Base-by-base conservation (phyloP, 805 yeast genomes). In the Debaryomyces castellii region DNA sequence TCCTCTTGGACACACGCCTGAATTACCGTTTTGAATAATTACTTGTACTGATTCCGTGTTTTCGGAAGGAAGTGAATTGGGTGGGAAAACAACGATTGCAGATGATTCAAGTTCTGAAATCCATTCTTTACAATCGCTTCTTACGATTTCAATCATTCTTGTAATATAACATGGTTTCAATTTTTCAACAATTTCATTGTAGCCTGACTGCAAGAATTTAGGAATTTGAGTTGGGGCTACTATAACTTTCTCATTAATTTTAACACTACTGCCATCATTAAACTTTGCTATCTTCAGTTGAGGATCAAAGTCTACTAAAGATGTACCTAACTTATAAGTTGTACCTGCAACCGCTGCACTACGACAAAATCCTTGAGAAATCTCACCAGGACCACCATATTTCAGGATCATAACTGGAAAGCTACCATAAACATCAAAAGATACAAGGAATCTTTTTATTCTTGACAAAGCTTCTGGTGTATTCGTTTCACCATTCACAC, bases 271-370 rank as follows among this genome's bases (percentile, higher is more conserved):
- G 24, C 95, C 94, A 63, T 91, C 97, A 47, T 78, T 72, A 52
- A 88, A 82, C 33, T 72, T 71, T 6, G 96, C 97, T 20, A 82
- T 71, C 57, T 87, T 84, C 24, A 80, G 69, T 22, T 63, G 68
- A 28, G 85, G 81, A 62, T 92, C 92, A 66, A 73, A 89, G 30
- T 81, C 79, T 4, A 69, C 69, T 43, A 92, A 66, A 33, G 75
- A 69, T 12, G 94, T 85, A 59, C 85, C 82, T 45, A 92, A 74
- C 64, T 90, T 89, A 69, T 94, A 92, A 27, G 95, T 89, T 44
- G 97, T 86, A 44, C 98, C 98, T 16, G 94, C 98, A 51, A 92
- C 98, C 11, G 99, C 99, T 3, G 98, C 98, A 47, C 96, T 87
- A 56, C 99, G 78, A 69, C 97, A 92, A 66, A 94, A 92, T 1